These are phyloP conservation scores for Amyloporia xantha DNA, from an alignment of 768 basidiomycete genomes.

Conservation along the genomic window DNA sequence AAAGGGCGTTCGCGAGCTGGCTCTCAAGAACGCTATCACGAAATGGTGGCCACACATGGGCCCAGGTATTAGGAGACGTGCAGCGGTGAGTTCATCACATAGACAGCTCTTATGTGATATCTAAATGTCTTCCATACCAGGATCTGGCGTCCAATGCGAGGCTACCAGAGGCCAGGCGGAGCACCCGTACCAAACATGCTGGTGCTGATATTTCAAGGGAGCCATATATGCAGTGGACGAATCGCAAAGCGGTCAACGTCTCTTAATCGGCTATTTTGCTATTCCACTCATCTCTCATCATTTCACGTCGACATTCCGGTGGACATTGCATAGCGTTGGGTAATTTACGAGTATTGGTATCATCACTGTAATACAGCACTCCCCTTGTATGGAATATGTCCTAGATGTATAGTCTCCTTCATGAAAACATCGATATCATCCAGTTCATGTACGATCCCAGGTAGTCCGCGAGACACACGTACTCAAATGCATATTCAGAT, in stretches of 20 bases:
- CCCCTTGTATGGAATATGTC: no score
- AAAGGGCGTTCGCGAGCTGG: constrained; percentile 85
- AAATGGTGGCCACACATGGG: constrained; percentile 85
- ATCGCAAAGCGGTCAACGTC: constrained; percentile 58
- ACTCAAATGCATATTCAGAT: no score
- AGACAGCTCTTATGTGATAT: background rate
- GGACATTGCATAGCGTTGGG: background rate
- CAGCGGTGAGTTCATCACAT: constrained; percentile 50
- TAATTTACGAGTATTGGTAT: background rate
- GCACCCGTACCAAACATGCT: constrained; percentile 52
- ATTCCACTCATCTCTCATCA: background rate
- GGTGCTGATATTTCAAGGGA: constrained; percentile 65
- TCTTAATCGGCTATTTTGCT: constrained; percentile 6
- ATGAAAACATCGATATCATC: no score
- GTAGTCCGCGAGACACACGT: no score
- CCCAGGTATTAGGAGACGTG: constrained; percentile 71
- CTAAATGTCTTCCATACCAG: constrained; percentile 29
- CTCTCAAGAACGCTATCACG: constrained; percentile 65
- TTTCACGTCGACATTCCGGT: background rate
- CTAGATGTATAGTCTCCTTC: no score
- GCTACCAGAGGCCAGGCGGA: constrained; percentile 75
- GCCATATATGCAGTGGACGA: constrained; percentile 86
- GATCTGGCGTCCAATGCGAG: constrained; percentile 65
- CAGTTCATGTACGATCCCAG: no score
- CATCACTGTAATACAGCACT: no score